Conservation (phyloP, 192 early-diverging fungal species). For the Backusella parvicylindrica region DNA sequence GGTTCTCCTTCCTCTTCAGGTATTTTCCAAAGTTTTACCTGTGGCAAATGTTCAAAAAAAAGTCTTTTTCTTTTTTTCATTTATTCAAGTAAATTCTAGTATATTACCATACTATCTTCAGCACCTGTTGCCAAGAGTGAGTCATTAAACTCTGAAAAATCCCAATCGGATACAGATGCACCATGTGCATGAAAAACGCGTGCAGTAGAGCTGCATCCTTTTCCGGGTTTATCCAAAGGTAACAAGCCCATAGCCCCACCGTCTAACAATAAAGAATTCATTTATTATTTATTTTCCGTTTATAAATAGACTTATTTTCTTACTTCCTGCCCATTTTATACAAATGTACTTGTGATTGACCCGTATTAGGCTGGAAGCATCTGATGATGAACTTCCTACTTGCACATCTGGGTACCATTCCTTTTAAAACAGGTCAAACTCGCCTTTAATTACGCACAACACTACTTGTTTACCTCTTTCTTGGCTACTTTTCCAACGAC, state of each 20-base stretch:
- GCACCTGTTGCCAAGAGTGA: constrained; percentile 38
- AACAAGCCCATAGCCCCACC: constrained; percentile 23
- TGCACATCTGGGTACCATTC: constrained; percentile 24
- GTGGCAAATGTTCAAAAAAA: not conserved
- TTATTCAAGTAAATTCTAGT: not conserved
- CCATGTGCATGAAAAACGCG: constrained; percentile 40
- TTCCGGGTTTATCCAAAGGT: constrained; percentile 19
- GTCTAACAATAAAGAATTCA: not conserved
- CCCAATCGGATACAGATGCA: constrained; percentile 43
- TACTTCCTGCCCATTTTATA: constrained; percentile 24
- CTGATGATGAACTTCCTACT: constrained; percentile 18
- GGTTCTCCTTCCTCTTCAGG: constrained; percentile 16
- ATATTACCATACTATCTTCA: constrained; percentile 46
- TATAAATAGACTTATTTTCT: not conserved
- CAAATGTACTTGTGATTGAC: constrained; percentile 20
- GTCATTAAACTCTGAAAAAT: constrained; percentile 43
- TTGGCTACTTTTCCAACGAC: constrained; percentile 39
- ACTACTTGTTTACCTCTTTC: constrained; percentile 31
- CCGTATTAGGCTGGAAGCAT: constrained; percentile 10
- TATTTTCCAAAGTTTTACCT: constrained; percentile 50
- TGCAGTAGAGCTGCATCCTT: constrained; percentile 12
- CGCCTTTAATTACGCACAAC: not conserved
- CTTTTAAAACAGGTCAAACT: constrained; percentile 2
- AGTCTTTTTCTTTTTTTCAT: not conserved
- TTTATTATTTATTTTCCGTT: not conserved